phyloP scores from a whole-genome alignment of 805 yeast species.

The Pichia nakasei region DNA sequence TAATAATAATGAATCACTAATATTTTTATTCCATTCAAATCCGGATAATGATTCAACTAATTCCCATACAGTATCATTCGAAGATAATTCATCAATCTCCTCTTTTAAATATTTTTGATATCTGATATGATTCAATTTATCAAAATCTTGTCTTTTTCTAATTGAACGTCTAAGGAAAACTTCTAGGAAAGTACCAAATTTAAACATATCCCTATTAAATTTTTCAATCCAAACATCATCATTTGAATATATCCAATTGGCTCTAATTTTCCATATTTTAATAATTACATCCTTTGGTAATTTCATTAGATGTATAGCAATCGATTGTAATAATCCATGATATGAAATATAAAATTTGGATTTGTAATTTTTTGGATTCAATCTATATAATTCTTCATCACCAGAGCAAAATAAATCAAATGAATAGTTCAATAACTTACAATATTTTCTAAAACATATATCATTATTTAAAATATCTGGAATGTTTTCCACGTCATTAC shows the following conservation, averaged over 20 bases:
- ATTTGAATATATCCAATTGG: constrained; percentile 4
- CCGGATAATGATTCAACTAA: constrained; percentile 6
- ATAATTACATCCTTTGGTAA: not conserved
- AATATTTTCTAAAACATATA: not conserved
- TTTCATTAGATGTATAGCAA: constrained; percentile 5
- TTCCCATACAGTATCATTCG: constrained; percentile 1
- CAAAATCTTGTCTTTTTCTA: not conserved
- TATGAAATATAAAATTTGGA: constrained; percentile 8
- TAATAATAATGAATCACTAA: not conserved
- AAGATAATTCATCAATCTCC: not conserved
- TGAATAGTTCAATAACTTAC: constrained; percentile 3
- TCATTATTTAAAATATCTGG: no score
- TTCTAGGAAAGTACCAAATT: constrained; percentile 10
- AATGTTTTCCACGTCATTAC: no score
- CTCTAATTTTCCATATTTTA: not conserved
- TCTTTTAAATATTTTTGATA: constrained; percentile 1
- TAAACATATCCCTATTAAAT: constrained; percentile 6
- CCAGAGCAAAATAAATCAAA: constrained; percentile 8
- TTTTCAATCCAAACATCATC: constrained; percentile 8
- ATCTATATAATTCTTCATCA: constrained; percentile 3
- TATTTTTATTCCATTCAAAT: constrained; percentile 6
- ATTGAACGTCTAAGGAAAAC: constrained; percentile 8
- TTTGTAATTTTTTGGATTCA: constrained; percentile 11
- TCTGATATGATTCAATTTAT: not conserved
- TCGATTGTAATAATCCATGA: constrained; percentile 5